A percentile compares a stretch with the other conserved stretches of the same genome.
phyloP scores from a whole-genome alignment of 495 filamentous ascomycete genomes.

The Apiosordaria backusii region DNA sequence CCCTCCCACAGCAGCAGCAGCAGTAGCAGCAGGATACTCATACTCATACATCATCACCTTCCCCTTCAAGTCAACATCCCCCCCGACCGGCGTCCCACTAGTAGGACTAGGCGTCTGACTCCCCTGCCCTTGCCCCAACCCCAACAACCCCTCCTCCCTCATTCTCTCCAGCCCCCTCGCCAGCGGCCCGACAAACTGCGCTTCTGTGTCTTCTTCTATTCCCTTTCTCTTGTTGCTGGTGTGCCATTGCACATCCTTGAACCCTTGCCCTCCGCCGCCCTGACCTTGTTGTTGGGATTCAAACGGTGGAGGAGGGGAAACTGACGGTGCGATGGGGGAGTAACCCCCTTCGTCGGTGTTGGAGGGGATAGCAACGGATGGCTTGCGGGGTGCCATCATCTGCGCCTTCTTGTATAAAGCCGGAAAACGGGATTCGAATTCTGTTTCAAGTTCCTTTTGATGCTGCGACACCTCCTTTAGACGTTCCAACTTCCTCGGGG shows the following conservation, averaged over 20 bases:
- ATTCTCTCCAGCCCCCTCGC: neutral
- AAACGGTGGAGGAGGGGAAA: conserved; percentile 20
- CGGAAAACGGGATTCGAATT: conserved; percentile 37
- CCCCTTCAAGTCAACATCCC: neutral
- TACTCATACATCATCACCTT: conserved; percentile 2
- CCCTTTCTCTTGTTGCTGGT: conserved; percentile 19
- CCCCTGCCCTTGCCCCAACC: neutral
- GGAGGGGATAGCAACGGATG: conserved; percentile 16
- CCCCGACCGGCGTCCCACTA: neutral
- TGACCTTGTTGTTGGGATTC: neutral
- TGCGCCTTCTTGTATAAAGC: conserved; percentile 36
- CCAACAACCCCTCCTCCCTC: neutral
- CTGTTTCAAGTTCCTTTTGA: conserved; percentile 39
- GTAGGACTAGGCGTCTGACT: neutral
- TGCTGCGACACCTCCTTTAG: conserved; percentile 34
- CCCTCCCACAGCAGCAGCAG: too few species aligned
- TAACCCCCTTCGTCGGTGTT: neutral
- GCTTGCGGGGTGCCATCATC: conserved; percentile 24
- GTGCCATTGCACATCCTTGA: conserved; percentile 27
- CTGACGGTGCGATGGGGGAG: neutral
- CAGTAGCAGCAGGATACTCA: neutral
- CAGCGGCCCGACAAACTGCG: neutral
- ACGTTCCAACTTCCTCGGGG: conserved; percentile 39
- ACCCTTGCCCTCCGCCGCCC: neutral
- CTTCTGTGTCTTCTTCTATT: neutral